Evolutionary conservation across 169 alveolate species (phyloP).

Genomic region (Condylostoma magnum): DNA sequence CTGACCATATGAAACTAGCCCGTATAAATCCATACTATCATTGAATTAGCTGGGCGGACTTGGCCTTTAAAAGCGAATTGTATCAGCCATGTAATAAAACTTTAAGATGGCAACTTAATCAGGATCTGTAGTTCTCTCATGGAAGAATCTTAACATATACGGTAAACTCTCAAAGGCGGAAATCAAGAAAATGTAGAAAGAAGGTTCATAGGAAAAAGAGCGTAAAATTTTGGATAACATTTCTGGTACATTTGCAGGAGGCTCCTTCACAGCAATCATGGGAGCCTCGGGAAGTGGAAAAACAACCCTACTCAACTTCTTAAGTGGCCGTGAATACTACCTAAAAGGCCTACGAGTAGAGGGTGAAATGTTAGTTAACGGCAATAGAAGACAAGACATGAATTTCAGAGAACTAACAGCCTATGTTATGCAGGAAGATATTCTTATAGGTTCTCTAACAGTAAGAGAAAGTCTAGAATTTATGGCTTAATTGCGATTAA

Average conservation of each 20-base stretch:
- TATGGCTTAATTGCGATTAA: constrained; percentile 51
- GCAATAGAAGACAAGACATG: not conserved
- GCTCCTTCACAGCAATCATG: constrained; percentile 49
- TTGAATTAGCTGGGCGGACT: no score
- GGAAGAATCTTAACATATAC: not conserved
- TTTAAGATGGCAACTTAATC: no score
- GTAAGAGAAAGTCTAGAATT: constrained; percentile 65
- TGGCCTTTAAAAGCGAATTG: no score
- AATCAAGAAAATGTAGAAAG: not conserved
- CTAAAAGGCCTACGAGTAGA: constrained; percentile 26
- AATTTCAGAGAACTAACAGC: not conserved
- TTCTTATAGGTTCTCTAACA: constrained; percentile 55
- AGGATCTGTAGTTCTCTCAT: constrained; percentile 1
- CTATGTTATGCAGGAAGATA: constrained; percentile 59
- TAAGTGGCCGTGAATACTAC: constrained; percentile 68
- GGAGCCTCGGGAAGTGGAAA: constrained; percentile 92
- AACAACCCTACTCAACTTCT: constrained; percentile 86
- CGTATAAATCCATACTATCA: no score
- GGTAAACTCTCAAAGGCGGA: constrained; percentile 15
- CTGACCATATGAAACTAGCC: no score
- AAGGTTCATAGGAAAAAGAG: not conserved
- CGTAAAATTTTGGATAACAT: constrained; percentile 4
- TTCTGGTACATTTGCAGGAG: constrained; percentile 31
- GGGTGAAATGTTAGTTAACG: constrained; percentile 54
- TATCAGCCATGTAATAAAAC: no score